phyloP scores from a whole-genome alignment of 345 rosid genomes.

The Sapria himalayana region DNA sequence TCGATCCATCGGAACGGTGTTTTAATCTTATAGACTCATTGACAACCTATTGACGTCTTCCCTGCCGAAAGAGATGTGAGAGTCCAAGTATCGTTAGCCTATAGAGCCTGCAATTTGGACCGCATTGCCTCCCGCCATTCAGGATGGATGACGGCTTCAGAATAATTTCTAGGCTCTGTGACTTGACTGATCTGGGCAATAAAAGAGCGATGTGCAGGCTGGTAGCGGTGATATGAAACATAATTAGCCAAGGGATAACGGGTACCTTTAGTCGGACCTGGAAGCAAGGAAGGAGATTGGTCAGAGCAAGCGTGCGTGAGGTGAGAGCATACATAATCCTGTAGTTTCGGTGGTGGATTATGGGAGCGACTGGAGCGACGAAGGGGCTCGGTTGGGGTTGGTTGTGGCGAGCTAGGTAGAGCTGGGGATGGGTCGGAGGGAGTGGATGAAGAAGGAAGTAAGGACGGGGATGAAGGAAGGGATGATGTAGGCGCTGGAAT shows the following conservation, averaged over 20 bases:
- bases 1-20: no score
- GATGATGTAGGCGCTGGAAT: no score
- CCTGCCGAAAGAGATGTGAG: no score
- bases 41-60: no score
- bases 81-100: no score
- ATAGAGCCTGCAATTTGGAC: no score
- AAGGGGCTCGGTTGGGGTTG: background rate
- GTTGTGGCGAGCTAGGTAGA: background rate
- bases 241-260: background rate
- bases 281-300: background rate
- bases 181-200: background rate
- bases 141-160: background rate
- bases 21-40: no score
- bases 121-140: background rate
- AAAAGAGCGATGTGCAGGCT: background rate
- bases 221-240: background rate
- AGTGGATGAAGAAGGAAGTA: background rate
- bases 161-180: background rate
- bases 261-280: background rate
- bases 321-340: background rate
- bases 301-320: background rate
- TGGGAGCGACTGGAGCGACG: background rate
- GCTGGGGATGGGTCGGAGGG: background rate
- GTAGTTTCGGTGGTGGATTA: background rate
- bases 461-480: background rate